Evolutionary conservation across 2,329 filamentous ascomycete species (phyloP).

Genomic region (Onygenales sp.): DNA sequence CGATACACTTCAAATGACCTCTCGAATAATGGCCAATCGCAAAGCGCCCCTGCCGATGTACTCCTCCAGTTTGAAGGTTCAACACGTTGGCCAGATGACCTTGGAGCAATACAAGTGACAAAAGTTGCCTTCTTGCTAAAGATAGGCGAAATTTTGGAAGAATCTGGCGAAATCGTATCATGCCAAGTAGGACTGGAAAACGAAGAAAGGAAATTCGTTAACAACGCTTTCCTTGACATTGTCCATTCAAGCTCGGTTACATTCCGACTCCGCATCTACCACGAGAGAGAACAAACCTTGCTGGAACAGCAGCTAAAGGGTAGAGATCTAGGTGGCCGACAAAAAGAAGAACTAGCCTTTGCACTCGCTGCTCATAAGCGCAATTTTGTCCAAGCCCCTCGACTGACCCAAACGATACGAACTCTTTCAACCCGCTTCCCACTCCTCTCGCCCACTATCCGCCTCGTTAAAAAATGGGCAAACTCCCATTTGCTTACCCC

Average conservation of each 20-base stretch:
- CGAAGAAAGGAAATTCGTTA: conserved; percentile 55
- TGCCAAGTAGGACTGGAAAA: conserved; percentile 77
- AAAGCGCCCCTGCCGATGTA: conserved; percentile 56
- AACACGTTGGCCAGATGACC: conserved; percentile 83
- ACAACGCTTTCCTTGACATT: conserved; percentile 75
- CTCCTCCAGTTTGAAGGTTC: conserved; percentile 90
- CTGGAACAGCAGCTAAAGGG: conserved; percentile 71
- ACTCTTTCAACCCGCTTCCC: conserved; percentile 73
- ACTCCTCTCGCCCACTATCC: conserved; percentile 70
- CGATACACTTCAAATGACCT: conserved; percentile 53
- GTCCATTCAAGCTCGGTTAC: conserved; percentile 59
- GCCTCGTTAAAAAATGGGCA: conserved; percentile 86
- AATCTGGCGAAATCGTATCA: conserved; percentile 49
- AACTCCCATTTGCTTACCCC: conserved; percentile 65
- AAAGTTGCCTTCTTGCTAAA: conserved; percentile 79
- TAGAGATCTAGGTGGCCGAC: conserved; percentile 54
- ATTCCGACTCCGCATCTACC: conserved; percentile 80
- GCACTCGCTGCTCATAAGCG: conserved; percentile 64
- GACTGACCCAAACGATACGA: conserved; percentile 72
- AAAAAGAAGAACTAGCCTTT: conserved; percentile 58
- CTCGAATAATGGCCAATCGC: conserved; percentile 16
- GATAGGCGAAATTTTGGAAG: conserved; percentile 62
- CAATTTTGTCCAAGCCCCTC: conserved; percentile 60
- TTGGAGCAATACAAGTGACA: conserved; percentile 82
- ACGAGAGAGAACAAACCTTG: conserved; percentile 74